Evolutionary conservation across 371 early-diverging fungal genomes (phyloP).

Genomic region (Chytridium lagenaria): DNA sequence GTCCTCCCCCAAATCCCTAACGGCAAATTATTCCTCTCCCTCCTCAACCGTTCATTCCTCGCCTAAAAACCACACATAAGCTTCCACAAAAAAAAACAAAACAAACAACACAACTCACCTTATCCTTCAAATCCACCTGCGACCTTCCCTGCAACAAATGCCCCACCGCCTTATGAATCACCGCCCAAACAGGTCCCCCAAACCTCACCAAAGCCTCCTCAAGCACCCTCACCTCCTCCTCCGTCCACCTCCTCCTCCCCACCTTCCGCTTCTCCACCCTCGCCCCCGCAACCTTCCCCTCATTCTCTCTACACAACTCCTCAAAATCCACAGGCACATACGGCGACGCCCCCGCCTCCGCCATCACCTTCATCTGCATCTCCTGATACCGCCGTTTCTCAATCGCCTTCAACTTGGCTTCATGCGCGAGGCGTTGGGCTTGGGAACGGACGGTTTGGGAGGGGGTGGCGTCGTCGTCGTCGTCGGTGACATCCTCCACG

Average conservation of each 20-base stretch:
- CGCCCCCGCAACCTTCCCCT: neutral
- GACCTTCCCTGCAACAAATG: neutral
- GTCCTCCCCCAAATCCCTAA: neutral
- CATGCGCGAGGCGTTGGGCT: too few species aligned
- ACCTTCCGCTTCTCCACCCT: neutral
- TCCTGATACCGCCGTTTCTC: neutral
- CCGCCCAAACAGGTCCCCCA: constrained; percentile 25
- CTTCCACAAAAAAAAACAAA: too few species aligned
- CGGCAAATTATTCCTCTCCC: neutral
- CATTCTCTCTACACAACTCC: neutral
- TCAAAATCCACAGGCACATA: neutral
- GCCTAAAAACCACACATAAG: neutral
- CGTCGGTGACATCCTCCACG: too few species aligned
- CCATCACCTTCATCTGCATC: neutral
- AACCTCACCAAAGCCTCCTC: constrained; percentile 24
- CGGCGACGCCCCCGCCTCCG: neutral
- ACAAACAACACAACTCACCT: too few species aligned
- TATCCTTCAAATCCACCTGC: constrained; percentile 33
- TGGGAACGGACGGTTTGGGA: too few species aligned
- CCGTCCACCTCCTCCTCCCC: constrained; percentile 22
- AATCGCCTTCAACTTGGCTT: neutral
- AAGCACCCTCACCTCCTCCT: constrained; percentile 22
- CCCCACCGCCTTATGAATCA: constrained; percentile 20
- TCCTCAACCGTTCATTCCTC: neutral
- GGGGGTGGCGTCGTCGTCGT: too few species aligned